These are phyloP conservation scores for Neodidymelliopsis sp. DNA, from an alignment of 2,329 filamentous ascomycete species.

Conservation along the genomic window DNA sequence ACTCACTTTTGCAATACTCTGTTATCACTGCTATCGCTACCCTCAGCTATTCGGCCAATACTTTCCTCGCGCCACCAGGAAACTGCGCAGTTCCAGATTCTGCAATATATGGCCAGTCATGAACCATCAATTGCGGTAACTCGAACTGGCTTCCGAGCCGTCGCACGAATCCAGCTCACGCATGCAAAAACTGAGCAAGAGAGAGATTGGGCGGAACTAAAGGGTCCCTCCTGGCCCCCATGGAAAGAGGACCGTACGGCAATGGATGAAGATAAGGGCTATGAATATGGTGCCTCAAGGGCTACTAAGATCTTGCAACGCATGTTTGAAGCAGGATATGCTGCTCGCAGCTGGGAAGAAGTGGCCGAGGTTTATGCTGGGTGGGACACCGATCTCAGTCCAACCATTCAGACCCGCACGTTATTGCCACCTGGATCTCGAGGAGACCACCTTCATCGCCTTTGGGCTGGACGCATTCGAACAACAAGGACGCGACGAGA, in stretches of 20 bases:
- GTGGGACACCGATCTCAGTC: constrained; percentile 69
- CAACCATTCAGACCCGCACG: constrained; percentile 67
- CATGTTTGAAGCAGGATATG: constrained; percentile 68
- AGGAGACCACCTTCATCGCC: constrained; percentile 1
- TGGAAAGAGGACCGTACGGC: constrained; percentile 69
- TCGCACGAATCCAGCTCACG: constrained; percentile 64
- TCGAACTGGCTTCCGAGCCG: constrained; percentile 64
- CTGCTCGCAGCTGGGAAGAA: constrained; percentile 59
- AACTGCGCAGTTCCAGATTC: constrained; percentile 63
- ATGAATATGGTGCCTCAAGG: constrained; percentile 64
- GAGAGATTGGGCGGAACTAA: constrained; percentile 64
- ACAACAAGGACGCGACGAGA: constrained; percentile 68
- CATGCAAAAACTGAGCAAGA: constrained; percentile 64
- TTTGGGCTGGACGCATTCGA: constrained; percentile 65
- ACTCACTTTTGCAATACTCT: constrained; percentile 58
- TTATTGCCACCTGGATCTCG: constrained; percentile 40
- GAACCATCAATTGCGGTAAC: constrained; percentile 63
- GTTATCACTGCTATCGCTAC: constrained; percentile 58
- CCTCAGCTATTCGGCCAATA: constrained; percentile 59
- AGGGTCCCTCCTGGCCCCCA: constrained; percentile 69
- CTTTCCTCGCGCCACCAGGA: constrained; percentile 59
- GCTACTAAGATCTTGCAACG: constrained; percentile 63
- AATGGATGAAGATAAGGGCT: constrained; percentile 65
- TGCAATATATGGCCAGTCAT: constrained; percentile 64
- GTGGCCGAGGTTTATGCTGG: constrained; percentile 64